Evolutionary conservation across 768 basidiomycete genomes (phyloP).

Genomic region (Amylocystis lapponica): DNA sequence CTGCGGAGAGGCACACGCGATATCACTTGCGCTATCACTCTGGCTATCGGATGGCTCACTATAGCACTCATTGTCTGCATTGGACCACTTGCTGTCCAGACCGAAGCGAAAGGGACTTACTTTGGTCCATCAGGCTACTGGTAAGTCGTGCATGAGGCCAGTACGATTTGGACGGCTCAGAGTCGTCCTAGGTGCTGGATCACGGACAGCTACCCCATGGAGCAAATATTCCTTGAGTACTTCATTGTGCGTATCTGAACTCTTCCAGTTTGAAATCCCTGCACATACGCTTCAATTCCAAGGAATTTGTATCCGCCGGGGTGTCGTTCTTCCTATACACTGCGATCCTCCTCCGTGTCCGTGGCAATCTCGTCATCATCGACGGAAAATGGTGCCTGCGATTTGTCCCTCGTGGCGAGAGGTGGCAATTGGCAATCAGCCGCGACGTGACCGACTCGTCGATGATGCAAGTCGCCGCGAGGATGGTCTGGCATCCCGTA

Average conservation of each 20-base stretch:
- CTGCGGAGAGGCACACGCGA: slow-evolving; percentile 25
- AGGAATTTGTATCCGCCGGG: slow-evolving; percentile 31
- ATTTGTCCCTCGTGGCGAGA: slow-evolving; percentile 23
- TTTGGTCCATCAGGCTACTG: slow-evolving; percentile 41
- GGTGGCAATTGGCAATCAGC: slow-evolving; percentile 28
- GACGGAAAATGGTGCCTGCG: slow-evolving; percentile 25
- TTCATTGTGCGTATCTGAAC: slow-evolving; percentile 32
- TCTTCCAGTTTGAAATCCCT: background rate
- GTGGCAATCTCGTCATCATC: slow-evolving; percentile 28
- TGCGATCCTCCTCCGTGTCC: slow-evolving; percentile 30
- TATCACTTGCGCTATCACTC: slow-evolving; percentile 9
- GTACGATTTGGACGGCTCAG: too few relatives aligned
- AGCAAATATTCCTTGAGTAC: slow-evolving; percentile 38
- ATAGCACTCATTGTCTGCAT: slow-evolving; percentile 29
- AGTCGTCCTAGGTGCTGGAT: slow-evolving; percentile 44
- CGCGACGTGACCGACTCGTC: slow-evolving; percentile 29
- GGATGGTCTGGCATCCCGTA: slow-evolving; percentile 30
- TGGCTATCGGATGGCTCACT: slow-evolving; percentile 32
- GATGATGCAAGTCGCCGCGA: slow-evolving; percentile 26
- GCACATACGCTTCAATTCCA: background rate
- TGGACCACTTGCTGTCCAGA: slow-evolving; percentile 34
- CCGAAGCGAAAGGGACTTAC: slow-evolving; percentile 30
- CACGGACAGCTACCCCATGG: slow-evolving; percentile 32
- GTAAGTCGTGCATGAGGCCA: slow-evolving; percentile 22
- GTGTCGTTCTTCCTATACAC: slow-evolving; percentile 30